These are phyloP conservation scores for Escallonia rubra DNA, from an alignment of 129 eudicot genomes.

Conservation along the genomic window DNA sequence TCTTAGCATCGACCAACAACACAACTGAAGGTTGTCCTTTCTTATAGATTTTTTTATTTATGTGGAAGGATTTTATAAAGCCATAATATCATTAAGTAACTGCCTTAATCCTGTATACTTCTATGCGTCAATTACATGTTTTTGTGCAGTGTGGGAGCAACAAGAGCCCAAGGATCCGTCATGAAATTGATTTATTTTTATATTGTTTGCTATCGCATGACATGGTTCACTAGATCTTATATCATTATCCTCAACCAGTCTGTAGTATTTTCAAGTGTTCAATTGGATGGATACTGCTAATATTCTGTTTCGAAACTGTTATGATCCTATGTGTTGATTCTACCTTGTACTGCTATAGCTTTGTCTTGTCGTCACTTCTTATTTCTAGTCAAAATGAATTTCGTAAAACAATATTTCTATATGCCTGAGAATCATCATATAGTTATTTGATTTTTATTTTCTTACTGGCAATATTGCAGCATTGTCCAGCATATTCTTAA, in stretches of 20 bases:
- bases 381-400: background rate
- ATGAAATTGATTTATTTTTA: too few species aligned
- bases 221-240: too few species aligned
- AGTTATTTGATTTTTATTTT: background rate
- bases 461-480: background rate
- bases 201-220: too few species aligned
- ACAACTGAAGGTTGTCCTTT: slow-evolving; percentile 55
- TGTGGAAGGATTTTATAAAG: background rate
- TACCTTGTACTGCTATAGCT: background rate
- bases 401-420: background rate
- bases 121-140: too few species aligned
- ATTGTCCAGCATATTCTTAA: background rate
- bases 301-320: too few species aligned
- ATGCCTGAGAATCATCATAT: background rate
- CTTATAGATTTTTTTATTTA: background rate
- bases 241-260: too few species aligned
- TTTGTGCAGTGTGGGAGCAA: too few species aligned
- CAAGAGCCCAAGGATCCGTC: too few species aligned
- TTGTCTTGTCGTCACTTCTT: background rate
- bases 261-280: too few species aligned
- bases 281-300: too few species aligned
- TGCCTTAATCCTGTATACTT: too few species aligned
- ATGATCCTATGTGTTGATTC: background rate
- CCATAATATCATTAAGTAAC: background rate
- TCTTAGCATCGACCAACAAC: slow-evolving; percentile 26